Evolutionary conservation across 2,329 filamentous ascomycete genomes (phyloP).

Genomic region (Alternaria consortialis): DNA sequence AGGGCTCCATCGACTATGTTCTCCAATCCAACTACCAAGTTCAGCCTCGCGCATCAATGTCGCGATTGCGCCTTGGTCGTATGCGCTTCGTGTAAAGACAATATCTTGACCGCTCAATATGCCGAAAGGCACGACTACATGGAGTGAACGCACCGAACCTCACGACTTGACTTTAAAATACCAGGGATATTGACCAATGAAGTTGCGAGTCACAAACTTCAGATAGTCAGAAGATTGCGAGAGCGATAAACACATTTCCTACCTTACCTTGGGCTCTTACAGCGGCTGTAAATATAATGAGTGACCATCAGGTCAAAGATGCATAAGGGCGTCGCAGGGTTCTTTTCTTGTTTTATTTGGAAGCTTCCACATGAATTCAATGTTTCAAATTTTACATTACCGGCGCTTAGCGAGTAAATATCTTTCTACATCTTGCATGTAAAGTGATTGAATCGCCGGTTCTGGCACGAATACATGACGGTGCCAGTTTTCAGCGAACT

Average conservation of each 20-base stretch:
- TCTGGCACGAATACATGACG: too few species aligned
- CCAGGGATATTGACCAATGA: too few species aligned
- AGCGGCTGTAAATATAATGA: background rate
- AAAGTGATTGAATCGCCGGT: background rate
- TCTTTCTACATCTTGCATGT: background rate
- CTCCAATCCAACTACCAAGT: conserved; percentile 3
- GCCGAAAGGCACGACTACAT: background rate
- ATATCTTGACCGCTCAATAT: conserved; percentile 7
- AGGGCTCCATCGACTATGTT: background rate
- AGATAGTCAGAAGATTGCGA: too few species aligned
- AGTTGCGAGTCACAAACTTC: too few species aligned
- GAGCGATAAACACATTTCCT: too few species aligned
- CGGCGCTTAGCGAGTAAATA: background rate
- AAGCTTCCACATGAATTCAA: background rate
- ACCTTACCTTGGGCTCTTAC: background rate
- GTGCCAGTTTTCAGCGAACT: too few species aligned
- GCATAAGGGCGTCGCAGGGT: background rate
- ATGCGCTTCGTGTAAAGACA: conserved; percentile 34
- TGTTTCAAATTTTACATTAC: background rate
- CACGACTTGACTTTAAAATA: too few species aligned
- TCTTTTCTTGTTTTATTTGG: background rate
- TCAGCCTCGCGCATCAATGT: conserved; percentile 42
- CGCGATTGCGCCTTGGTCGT: conserved; percentile 31
- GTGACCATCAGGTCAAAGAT: background rate
- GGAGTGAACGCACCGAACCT: background rate